Conservation (phyloP, 768 basidiomycete genomes). For the Kwoniella europaea region DNA sequence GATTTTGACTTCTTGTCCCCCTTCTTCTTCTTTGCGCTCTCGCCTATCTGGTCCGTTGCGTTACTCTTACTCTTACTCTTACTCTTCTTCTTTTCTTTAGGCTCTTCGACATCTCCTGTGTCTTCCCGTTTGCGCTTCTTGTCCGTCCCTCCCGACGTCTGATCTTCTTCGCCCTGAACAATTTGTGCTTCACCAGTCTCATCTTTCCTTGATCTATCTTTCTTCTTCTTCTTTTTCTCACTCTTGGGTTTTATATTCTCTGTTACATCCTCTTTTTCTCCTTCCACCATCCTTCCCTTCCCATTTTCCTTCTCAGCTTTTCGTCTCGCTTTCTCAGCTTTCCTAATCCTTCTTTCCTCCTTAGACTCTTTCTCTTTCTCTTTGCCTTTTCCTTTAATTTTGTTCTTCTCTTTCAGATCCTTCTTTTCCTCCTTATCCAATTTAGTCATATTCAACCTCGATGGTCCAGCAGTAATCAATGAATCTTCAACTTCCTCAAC, state of each 20-base stretch:
- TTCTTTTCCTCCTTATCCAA: not conserved
- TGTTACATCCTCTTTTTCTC: not conserved
- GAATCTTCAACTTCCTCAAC: not conserved
- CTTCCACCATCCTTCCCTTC: constrained; percentile 5
- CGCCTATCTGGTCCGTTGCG: not conserved
- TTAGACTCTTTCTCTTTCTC: constrained; percentile 17
- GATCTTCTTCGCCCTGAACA: not conserved
- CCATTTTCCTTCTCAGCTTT: constrained; percentile 18
- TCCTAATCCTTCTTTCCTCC: constrained; percentile 22
- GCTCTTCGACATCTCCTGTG: constrained; percentile 5
- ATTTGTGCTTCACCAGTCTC: not conserved
- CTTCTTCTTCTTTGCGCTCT: not conserved
- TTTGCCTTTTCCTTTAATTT: constrained; percentile 3
- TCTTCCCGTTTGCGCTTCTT: constrained; percentile 19
- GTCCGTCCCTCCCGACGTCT: not conserved
- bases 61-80: constrained; percentile 12
- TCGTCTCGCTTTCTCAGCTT: constrained; percentile 24
- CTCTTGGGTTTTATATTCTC: not conserved
- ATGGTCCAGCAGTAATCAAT: not conserved
- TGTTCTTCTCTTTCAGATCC: not conserved
- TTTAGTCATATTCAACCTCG: not conserved
- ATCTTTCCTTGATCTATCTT: not conserved
- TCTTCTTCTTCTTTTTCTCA: not conserved
- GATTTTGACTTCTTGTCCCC: too few species aligned
- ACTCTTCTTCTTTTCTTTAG: constrained; percentile 26